Percentiles rank a stretch among this genome's conserved stretches.
These are phyloP conservation scores for Pyricularia sp. DNA, from an alignment of 2,329 filamentous ascomycete species.

Conservation along the genomic window DNA sequence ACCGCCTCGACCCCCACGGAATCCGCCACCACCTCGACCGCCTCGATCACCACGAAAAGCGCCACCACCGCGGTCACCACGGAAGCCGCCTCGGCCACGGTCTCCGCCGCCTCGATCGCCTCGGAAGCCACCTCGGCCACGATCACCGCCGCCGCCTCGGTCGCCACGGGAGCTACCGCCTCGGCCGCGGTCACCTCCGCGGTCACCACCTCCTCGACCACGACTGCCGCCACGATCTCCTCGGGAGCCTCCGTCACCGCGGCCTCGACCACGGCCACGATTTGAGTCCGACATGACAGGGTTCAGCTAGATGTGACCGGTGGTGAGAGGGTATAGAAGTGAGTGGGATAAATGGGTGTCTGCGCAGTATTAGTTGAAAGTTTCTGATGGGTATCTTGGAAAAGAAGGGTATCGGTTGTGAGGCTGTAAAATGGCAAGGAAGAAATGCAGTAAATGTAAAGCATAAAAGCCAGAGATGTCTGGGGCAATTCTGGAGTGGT, in stretches of 20 bases:
- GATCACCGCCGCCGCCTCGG: slow-evolving; percentile 11
- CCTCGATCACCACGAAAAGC: slow-evolving; percentile 12
- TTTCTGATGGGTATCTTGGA: not conserved
- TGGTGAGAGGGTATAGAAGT: not conserved
- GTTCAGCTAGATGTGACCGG: not conserved
- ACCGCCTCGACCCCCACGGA: slow-evolving; percentile 16
- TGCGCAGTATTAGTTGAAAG: not conserved
- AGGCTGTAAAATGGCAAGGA: not conserved
- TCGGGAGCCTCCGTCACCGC: slow-evolving; percentile 9
- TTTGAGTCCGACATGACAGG: not conserved
- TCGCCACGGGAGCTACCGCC: slow-evolving; percentile 14
- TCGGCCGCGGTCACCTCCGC: slow-evolving; percentile 12
- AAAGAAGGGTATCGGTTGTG: not conserved
- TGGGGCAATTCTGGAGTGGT: not conserved
- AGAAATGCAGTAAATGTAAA: not conserved
- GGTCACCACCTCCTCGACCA: slow-evolving; percentile 6
- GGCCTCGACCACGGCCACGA: not conserved
- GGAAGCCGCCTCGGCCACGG: slow-evolving; percentile 9
- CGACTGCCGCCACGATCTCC: slow-evolving; percentile 12
- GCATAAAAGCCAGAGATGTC: not conserved
- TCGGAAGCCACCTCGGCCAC: slow-evolving; percentile 9
- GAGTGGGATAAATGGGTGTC: not conserved
- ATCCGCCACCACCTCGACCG: slow-evolving; percentile 10
- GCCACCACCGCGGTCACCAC: slow-evolving; percentile 12
- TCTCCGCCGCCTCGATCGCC: slow-evolving; percentile 13